Conservation (phyloP, 2,329 filamentous ascomycete species). For the Lecanoromycetidae sp. region DNA sequence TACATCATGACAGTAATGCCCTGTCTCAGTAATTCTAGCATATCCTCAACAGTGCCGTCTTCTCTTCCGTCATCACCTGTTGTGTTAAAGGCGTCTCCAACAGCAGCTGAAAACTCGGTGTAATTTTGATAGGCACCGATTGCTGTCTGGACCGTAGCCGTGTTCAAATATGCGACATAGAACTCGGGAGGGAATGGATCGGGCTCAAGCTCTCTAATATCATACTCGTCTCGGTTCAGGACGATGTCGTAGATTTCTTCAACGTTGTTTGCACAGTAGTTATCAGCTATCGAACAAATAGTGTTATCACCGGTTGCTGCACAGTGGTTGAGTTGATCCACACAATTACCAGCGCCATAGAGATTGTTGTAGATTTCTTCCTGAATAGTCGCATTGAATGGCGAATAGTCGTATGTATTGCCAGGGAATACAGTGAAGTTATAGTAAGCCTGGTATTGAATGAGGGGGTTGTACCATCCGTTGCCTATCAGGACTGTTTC, state of each 20-base stretch:
- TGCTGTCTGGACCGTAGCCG: slow-evolving; percentile 40
- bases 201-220: slow-evolving; percentile 43
- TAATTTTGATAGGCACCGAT: slow-evolving; percentile 51
- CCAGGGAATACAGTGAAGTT: slow-evolving; percentile 34
- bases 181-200: slow-evolving; percentile 48
- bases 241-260: slow-evolving; percentile 29
- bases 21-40: slow-evolving; percentile 28
- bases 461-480: slow-evolving; percentile 29
- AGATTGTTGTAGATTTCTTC: slow-evolving; percentile 20
- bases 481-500: slow-evolving; percentile 27
- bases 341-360: slow-evolving; percentile 17
- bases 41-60: slow-evolving; percentile 31
- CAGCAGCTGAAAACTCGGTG: slow-evolving; percentile 34
- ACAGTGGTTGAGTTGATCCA: slow-evolving; percentile 20
- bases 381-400: slow-evolving; percentile 34
- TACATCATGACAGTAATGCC: slow-evolving; percentile 38
- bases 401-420: slow-evolving; percentile 26
- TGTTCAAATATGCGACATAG: slow-evolving; percentile 48
- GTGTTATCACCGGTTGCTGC: slow-evolving; percentile 19
- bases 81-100: slow-evolving; percentile 33
- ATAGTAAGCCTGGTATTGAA: slow-evolving; percentile 27
- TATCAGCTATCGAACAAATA: slow-evolving; percentile 21
- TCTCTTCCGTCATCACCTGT: slow-evolving; percentile 41
- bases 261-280: slow-evolving; percentile 27
- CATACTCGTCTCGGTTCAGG: slow-evolving; percentile 35